A percentile compares a stretch with the other conserved stretches of the same genome.
Evolutionary conservation across 495 filamentous ascomycete genomes (phyloP).

Genomic region (Tuber borchii): DNA sequence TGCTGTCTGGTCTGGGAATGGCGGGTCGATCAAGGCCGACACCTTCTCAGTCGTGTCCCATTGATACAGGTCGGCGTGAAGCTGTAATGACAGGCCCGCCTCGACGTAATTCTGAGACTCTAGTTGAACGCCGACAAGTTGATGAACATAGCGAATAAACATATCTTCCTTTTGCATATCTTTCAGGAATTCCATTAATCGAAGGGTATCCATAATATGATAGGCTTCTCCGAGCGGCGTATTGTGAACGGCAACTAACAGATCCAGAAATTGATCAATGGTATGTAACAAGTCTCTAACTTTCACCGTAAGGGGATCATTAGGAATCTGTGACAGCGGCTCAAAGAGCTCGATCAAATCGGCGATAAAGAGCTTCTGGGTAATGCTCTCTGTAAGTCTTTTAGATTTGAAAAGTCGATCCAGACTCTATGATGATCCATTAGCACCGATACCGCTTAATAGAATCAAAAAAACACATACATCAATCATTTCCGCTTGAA

Average conservation of each 20-base stretch:
- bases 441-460: conserved; percentile 8
- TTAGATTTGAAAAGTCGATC: conserved; percentile 87
- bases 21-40: conserved; percentile 62
- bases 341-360: conserved; percentile 81
- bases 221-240: conserved; percentile 70
- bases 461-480: conserved; percentile 30
- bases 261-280: conserved; percentile 82
- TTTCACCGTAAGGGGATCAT: conserved; percentile 69
- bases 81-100: conserved; percentile 79
- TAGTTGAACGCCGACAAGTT: conserved; percentile 72
- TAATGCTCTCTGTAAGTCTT: conserved; percentile 74
- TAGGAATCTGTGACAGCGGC: conserved; percentile 55
- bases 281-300: conserved; percentile 72
- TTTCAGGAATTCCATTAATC: conserved; percentile 91
- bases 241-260: conserved; percentile 86
- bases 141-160: conserved; percentile 93
- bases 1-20: conserved; percentile 72
- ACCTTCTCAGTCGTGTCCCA: conserved; percentile 74
- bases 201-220: conserved; percentile 73
- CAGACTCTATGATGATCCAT: conserved; percentile 50
- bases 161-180: conserved; percentile 98
- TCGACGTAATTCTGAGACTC: conserved; percentile 74
- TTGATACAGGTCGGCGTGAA: conserved; percentile 87
- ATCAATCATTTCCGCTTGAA: conserved; percentile 96
- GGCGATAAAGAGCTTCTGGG: conserved; percentile 84